Evolutionary conservation across 2,329 filamentous ascomycete genomes (phyloP), one percentile per base, ranked within the genome.

Genomic region (Cladobotryum protrusum): DNA sequence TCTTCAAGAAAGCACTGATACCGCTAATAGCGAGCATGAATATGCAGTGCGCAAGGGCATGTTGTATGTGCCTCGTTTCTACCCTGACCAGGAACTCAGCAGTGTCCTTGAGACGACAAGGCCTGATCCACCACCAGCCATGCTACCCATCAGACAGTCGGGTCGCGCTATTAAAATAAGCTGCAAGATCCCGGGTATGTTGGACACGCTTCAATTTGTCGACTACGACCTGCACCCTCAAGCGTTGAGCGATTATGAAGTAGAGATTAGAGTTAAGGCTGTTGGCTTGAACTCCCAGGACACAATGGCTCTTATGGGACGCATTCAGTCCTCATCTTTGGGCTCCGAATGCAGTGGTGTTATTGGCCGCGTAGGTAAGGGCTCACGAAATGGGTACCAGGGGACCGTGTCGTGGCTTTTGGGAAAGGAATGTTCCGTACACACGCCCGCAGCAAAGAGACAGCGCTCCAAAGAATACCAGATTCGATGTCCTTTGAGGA

Each of bases 401-500:
- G 61, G 9, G 61, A 63, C 18, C 49, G 56, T 2, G 61, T 62
- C 40, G 52, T 43, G 24, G 50, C 48, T 32, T 14, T 62, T 53
- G 65, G 53, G 0, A 42, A 54, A 6, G 61, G 64, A 6, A 59
- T 59, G 2, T 64, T 64, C 47, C 57, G 60, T 4, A 66, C 59
- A 2, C 56, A 54, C 11, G 52, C 61, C 1, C 58, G 59, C 5
- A 62, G 61, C 40, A 43, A 18, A 12, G 53, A 45, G 9, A 45
- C 36, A 24, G 49, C 36, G 11, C 48, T 48, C 36, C 43, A n/a
- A 11, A 36, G 34, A 3, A 42, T 54, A 19, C 48, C 48, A 43
- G 42, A 15, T 43, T 52, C 29, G 2, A n/a, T 45, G 43, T 20
- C 14, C 43, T 56, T 61, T 4, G 67, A 72, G 8, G 65, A 65